Base-by-base conservation (phyloP, 495 filamentous ascomycete genomes). In the Talaromyces adpressus region DNA sequence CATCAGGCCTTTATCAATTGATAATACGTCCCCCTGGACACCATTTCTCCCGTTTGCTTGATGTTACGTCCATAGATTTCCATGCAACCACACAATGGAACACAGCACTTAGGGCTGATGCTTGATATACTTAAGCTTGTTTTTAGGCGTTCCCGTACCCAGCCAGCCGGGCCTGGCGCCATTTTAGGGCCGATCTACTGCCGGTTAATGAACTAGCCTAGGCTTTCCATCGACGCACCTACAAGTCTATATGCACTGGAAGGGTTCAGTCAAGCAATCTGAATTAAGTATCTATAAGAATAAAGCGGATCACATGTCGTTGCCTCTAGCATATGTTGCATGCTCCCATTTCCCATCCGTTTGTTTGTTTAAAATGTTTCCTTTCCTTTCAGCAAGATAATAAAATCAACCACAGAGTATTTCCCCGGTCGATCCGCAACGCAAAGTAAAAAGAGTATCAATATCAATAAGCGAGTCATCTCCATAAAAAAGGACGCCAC, bases 281-380 rank as follows among this genome's bases (percentile, higher is more conserved):
- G 51, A 54, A 60, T 60, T 60, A 60, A 60, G 58, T 60, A 60
- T 60, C 58, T 60, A 60, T 60, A 60, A 60, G 58, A 60, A 60
- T 60, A 60, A 60, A 60, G 58, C 58, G 34, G 25, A 60, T 60
- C 58, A 22, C 39, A 41, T 60, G 58, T 60, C 39, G 39, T 45
- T 60, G 58, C 36, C 58, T 60, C 36, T 60, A 60, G 39, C 58
- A 59, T 59, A 59, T 16, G 12, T 16, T 34, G 16, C 34, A 41
- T 54, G 51, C 39, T 36, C 58, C 58, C 57, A 36, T 49, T 59
- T 36, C 39, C 58, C 58, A 54, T 54, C 22, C 51, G 20, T 54
- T 25, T 20, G 25, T 54, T 54, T 23, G 9, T 54, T 54, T 29
- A 54, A 51, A 45, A 49, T 49, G 45, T 49, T 45, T n/a, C 14